These are phyloP conservation scores for Fusarium graminum DNA, from an alignment of 2,329 filamentous ascomycete genomes.

Conservation along the genomic window DNA sequence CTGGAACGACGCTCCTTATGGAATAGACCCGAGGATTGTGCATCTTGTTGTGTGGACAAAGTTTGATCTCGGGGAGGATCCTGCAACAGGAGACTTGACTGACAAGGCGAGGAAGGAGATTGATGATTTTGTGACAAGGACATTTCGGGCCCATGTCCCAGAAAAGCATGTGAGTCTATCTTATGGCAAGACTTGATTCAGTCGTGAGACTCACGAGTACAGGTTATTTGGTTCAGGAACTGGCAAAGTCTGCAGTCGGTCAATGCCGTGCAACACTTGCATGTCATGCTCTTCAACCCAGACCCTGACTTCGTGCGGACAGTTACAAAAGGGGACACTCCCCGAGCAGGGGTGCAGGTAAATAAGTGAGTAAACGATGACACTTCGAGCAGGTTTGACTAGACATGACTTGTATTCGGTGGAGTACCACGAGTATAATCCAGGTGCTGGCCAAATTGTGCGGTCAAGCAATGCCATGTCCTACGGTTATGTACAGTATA, in stretches of 20 bases:
- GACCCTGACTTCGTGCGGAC: slow-evolving; percentile 75
- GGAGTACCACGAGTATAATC: background rate
- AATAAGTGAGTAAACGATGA: slow-evolving; percentile 5
- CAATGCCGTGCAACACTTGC: slow-evolving; percentile 90
- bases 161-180: slow-evolving; percentile 63
- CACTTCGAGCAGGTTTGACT: background rate
- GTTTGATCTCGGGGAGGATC: slow-evolving; percentile 80
- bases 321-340: slow-evolving; percentile 80
- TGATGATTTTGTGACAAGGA: slow-evolving; percentile 75
- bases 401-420: background rate
- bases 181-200: background rate
- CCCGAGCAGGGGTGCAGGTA: slow-evolving; percentile 65
- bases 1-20: slow-evolving; percentile 96
- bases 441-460: slow-evolving; percentile 1
- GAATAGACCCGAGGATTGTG: slow-evolving; percentile 79
- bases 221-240: slow-evolving; percentile 73
- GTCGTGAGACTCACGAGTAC: slow-evolving; percentile 13
- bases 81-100: slow-evolving; percentile 74
- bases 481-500: slow-evolving; percentile 14
- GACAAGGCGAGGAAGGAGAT: slow-evolving; percentile 73
- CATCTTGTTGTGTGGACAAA: slow-evolving; percentile 96
- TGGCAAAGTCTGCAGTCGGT: slow-evolving; percentile 89
- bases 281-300: slow-evolving; percentile 88
- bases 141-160: slow-evolving; percentile 70
- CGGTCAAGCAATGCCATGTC: slow-evolving; percentile 9